Evolutionary conservation across 2,329 filamentous ascomycete species (phyloP).

Genomic region (Tricladium varicosporioides): DNA sequence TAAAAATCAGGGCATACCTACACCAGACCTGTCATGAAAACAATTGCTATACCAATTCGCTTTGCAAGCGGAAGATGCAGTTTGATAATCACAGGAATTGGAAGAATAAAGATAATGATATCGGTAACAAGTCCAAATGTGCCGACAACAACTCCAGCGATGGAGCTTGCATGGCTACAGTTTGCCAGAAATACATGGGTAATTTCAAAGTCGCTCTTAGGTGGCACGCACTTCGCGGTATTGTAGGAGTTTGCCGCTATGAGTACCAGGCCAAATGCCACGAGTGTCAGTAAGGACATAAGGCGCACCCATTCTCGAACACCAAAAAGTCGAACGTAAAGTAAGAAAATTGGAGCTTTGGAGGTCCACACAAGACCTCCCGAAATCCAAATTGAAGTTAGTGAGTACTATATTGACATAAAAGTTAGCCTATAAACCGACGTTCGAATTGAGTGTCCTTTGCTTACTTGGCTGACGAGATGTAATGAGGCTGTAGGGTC

Average conservation of each 20-base stretch:
- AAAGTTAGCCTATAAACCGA: not conserved
- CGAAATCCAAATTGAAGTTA: not conserved
- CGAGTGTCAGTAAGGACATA: not conserved
- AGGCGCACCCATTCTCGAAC: not conserved
- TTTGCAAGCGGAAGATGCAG: not conserved
- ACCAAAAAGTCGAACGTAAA: not conserved
- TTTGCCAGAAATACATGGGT: not conserved
- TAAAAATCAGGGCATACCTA: not conserved
- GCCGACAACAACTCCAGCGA: not conserved
- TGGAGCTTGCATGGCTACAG: not conserved
- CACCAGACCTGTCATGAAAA: not conserved
- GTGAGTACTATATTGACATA: not conserved
- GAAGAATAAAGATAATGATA: not conserved
- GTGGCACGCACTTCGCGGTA: not conserved
- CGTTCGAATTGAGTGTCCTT: not conserved
- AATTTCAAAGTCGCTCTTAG: not conserved
- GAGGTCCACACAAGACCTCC: not conserved
- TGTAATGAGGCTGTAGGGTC: not conserved
- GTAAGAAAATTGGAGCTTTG: not conserved
- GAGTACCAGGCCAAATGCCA: not conserved
- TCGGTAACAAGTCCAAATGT: not conserved
- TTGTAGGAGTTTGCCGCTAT: not conserved
- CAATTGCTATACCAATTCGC: not conserved
- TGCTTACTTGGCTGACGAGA: not conserved
- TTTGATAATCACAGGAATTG: not conserved